These are phyloP conservation scores for Mycena chlorophos DNA, from an alignment of 768 basidiomycete genomes.

Conservation along the genomic window DNA sequence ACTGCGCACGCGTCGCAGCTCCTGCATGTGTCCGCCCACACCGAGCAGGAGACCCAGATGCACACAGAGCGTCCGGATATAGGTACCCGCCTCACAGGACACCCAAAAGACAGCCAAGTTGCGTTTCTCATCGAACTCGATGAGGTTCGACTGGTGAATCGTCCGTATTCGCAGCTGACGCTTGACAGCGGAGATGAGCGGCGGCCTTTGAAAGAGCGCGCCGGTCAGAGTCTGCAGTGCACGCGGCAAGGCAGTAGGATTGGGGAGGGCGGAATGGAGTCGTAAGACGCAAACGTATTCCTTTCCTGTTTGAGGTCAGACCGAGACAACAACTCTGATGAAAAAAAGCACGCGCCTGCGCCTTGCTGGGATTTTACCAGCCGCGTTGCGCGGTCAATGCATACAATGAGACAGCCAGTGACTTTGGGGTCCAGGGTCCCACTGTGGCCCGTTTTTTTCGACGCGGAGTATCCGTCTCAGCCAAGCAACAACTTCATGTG, in stretches of 20 bases:
- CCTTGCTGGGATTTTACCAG: slow-evolving; percentile 98
- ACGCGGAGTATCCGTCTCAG: slow-evolving; percentile 92
- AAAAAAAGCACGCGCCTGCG: slow-evolving; percentile 58
- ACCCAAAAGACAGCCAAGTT: slow-evolving; percentile 99
- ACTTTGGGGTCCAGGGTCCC: slow-evolving; percentile 99
- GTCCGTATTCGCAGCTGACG: slow-evolving; percentile 96
- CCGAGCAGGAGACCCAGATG: slow-evolving; percentile 93
- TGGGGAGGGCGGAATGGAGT: slow-evolving; percentile 79
- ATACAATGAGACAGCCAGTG: slow-evolving; percentile 97
- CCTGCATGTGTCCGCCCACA: slow-evolving; percentile 99
- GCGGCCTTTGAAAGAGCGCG: slow-evolving; percentile 97
- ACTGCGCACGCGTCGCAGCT: slow-evolving; percentile 88
- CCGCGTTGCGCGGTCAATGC: slow-evolving; percentile 97
- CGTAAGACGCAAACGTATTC: slow-evolving; percentile 98
- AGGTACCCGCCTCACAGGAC: slow-evolving; percentile 97
- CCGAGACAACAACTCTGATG: not conserved
- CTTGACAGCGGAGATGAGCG: slow-evolving; percentile 98
- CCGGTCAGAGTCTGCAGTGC: slow-evolving; percentile 96
- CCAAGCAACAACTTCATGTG: slow-evolving; percentile 99
- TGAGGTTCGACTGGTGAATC: slow-evolving; percentile 91
- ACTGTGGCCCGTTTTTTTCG: slow-evolving; percentile 98
- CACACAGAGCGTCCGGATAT: slow-evolving; percentile 94
- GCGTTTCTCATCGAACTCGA: slow-evolving; percentile 97
- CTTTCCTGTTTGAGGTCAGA: slow-evolving; percentile 69
- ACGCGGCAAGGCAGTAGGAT: slow-evolving; percentile 84